These are phyloP conservation scores for Akanthomyces dipterigenus DNA, from an alignment of 2,329 filamentous ascomycete genomes.

Conservation along the genomic window DNA sequence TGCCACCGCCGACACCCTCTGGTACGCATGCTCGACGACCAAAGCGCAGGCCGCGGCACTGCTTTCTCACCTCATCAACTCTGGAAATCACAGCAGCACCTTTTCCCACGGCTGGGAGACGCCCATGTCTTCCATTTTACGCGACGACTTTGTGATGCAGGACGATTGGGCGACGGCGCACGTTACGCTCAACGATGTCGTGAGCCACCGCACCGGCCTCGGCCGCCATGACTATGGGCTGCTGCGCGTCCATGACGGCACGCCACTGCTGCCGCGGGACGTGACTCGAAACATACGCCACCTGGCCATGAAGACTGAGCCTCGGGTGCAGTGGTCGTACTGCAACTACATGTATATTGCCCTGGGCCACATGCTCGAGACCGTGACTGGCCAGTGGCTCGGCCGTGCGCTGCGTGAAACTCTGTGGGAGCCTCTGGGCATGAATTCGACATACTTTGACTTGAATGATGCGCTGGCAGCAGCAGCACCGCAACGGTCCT, in stretches of 20 bases:
- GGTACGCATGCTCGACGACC: not conserved
- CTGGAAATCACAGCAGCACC: not conserved
- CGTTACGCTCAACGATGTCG: not conserved
- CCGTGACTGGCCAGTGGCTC: not conserved
- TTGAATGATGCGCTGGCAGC: not conserved
- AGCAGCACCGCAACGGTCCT: not conserved
- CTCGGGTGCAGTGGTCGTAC: too few relatives aligned
- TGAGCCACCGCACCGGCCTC: not conserved
- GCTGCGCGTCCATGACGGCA: too few relatives aligned
- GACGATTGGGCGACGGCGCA: not conserved
- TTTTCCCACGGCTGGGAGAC: not conserved
- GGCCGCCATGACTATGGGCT: too few relatives aligned
- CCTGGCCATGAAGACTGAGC: too few relatives aligned
- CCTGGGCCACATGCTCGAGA: not conserved
- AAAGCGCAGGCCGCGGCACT: not conserved
- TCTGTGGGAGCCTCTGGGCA: not conserved
- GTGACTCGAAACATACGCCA: too few relatives aligned
- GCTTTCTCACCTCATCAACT: not conserved
- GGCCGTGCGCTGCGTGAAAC: not conserved
- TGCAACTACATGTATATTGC: too few relatives aligned
- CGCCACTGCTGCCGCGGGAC: too few relatives aligned
- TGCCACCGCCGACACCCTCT: not conserved
- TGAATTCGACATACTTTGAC: not conserved
- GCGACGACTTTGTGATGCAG: constrained; percentile 1
- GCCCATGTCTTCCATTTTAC: not conserved